These are phyloP conservation scores for Draba incana DNA, from an alignment of 345 rosid species.

Conservation along the genomic window DNA sequence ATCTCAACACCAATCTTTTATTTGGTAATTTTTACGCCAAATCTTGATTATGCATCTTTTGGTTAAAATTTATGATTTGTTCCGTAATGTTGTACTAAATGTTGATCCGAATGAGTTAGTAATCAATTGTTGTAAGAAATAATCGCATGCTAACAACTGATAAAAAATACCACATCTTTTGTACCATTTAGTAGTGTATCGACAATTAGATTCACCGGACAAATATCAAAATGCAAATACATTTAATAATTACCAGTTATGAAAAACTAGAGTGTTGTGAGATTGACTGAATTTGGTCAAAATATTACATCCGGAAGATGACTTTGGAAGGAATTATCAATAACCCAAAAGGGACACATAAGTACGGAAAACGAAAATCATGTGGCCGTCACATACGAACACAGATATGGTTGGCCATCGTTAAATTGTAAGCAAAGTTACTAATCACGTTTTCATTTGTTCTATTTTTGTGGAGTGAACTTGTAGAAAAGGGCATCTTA, in stretches of 20 bases:
- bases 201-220: not conserved
- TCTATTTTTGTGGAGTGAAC: constrained; percentile 35
- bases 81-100: too few species aligned
- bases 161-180: too few species aligned
- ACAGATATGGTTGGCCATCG: constrained; percentile 15
- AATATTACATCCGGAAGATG: constrained; percentile 7
- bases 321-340: constrained; percentile 4
- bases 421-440: constrained; percentile 43
- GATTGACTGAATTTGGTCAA: constrained; percentile 29
- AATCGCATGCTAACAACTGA: too few species aligned
- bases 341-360: constrained; percentile 27
- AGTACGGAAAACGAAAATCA: constrained; percentile 33
- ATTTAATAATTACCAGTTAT: constrained; percentile 5
- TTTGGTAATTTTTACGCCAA: too few species aligned
- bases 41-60: too few species aligned
- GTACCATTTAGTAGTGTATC: too few species aligned
- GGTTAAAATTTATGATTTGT: too few species aligned
- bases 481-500: constrained; percentile 38
- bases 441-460: constrained; percentile 38
- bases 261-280: not conserved
- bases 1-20: too few species aligned
- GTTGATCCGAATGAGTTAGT: too few species aligned
- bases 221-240: not conserved
- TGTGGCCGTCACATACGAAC: constrained; percentile 37
- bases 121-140: too few species aligned